Conservation (phyloP, 2,329 filamentous ascomycete genomes). For the Chalaropsis thielavioides region DNA sequence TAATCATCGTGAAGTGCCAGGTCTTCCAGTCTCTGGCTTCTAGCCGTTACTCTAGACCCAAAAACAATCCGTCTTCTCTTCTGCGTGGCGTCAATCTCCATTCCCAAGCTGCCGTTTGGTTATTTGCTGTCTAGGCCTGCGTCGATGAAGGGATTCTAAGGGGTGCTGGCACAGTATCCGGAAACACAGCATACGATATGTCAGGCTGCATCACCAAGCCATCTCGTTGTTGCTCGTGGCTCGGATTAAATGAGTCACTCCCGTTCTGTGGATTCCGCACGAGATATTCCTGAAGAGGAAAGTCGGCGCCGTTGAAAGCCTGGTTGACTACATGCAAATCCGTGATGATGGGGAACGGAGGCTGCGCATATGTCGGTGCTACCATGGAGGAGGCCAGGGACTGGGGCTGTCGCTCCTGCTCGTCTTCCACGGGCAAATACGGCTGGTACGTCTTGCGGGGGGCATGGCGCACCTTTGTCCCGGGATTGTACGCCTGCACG, state of each 20-base stretch:
- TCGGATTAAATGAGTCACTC: no score
- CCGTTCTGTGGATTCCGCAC: background rate
- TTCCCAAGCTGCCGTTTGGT: background rate
- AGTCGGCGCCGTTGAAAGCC: slow-evolving; percentile 6
- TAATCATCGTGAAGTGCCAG: background rate
- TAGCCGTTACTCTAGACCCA: no score
- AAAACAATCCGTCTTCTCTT: background rate
- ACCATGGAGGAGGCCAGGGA: background rate
- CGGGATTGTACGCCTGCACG: slow-evolving; percentile 13
- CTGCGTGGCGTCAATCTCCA: background rate
- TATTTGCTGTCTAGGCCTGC: background rate
- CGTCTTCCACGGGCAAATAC: background rate
- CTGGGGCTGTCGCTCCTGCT: background rate
- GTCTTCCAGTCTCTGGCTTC: no score
- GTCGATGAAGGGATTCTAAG: background rate
- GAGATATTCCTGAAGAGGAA: background rate
- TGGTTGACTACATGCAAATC: slow-evolving; percentile 11
- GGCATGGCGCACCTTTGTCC: background rate
- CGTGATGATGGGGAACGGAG: slow-evolving; percentile 9
- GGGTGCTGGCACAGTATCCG: background rate
- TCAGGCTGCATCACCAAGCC: background rate
- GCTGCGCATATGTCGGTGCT: background rate
- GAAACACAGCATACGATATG: background rate
- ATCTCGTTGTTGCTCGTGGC: background rate
- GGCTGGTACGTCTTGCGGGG: background rate